Conservation (phyloP, 164 flowering plant species). For the Euptelea pleiosperma region DNA sequence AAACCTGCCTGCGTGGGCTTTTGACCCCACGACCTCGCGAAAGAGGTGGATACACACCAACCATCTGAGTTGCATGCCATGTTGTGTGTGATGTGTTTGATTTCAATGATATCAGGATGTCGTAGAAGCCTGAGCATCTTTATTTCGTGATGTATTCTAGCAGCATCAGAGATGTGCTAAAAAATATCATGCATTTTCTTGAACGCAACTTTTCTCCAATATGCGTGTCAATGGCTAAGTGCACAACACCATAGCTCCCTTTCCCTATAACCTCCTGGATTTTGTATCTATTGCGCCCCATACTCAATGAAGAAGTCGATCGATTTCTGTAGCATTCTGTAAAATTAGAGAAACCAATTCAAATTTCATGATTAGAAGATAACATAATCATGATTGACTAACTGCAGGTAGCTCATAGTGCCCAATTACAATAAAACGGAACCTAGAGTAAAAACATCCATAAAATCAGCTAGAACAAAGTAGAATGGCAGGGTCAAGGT, state of each 20-base stretch:
- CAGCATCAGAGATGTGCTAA: constrained; percentile 84
- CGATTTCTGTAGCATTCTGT: constrained; percentile 61
- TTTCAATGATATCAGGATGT: constrained; percentile 89
- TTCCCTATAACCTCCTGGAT: constrained; percentile 76
- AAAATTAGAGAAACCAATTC: constrained; percentile 5
- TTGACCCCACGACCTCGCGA: too few relatives aligned
- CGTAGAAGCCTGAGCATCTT: constrained; percentile 79
- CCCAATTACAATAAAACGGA: too few relatives aligned
- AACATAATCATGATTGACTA: not conserved
- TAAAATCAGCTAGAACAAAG: too few relatives aligned
- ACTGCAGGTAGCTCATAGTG: not conserved
- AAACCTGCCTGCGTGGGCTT: too few relatives aligned
- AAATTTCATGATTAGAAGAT: not conserved
- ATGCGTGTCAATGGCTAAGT: constrained; percentile 68
- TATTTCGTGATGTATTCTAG: constrained; percentile 83
- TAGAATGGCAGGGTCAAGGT: too few relatives aligned
- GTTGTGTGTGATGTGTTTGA: constrained; percentile 80
- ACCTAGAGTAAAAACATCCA: not conserved
- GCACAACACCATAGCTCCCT: constrained; percentile 79
- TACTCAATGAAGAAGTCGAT: constrained; percentile 80
- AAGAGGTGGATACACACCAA: too few relatives aligned
- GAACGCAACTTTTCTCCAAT: constrained; percentile 74
- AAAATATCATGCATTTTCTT: constrained; percentile 79
- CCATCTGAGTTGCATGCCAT: too few relatives aligned
- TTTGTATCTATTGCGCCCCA: constrained; percentile 68